phyloP scores from a whole-genome alignment of 495 filamentous ascomycete genomes.

The Podospora didyma region DNA sequence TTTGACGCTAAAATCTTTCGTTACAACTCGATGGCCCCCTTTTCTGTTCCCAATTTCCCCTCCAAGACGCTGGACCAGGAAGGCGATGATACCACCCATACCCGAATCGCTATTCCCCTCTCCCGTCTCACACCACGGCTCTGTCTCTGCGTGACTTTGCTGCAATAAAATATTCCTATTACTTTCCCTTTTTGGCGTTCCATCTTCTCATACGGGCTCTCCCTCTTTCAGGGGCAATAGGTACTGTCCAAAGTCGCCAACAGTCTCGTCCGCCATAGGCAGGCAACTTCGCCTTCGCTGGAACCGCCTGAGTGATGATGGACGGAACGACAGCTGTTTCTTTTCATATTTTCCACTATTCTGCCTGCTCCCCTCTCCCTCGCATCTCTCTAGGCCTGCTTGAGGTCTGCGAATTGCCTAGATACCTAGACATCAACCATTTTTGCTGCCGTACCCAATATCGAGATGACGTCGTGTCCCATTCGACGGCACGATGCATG shows the following conservation, averaged over 20 bases:
- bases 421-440: background rate
- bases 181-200: background rate
- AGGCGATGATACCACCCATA: background rate
- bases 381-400: background rate
- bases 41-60: too few relatives aligned
- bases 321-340: too few relatives aligned
- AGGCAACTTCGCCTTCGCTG: too few relatives aligned
- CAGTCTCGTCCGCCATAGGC: too few relatives aligned
- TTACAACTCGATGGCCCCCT: too few relatives aligned
- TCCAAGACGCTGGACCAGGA: background rate
- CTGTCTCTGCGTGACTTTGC: background rate
- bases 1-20: too few relatives aligned
- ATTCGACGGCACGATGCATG: background rate
- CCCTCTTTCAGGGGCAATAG: too few relatives aligned
- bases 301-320: too few relatives aligned
- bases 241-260: too few relatives aligned
- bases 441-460: background rate
- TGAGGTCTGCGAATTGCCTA: background rate
- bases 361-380: background rate
- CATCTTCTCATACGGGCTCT: too few relatives aligned
- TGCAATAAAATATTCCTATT: too few relatives aligned
- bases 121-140: background rate
- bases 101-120: background rate
- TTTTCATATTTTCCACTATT: too few relatives aligned
- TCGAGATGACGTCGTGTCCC: background rate